Evolutionary conservation across 23 red algal species (phyloP), one percentile per base, ranked within the genome.

Genomic region (Gracilariopsis chorda): DNA sequence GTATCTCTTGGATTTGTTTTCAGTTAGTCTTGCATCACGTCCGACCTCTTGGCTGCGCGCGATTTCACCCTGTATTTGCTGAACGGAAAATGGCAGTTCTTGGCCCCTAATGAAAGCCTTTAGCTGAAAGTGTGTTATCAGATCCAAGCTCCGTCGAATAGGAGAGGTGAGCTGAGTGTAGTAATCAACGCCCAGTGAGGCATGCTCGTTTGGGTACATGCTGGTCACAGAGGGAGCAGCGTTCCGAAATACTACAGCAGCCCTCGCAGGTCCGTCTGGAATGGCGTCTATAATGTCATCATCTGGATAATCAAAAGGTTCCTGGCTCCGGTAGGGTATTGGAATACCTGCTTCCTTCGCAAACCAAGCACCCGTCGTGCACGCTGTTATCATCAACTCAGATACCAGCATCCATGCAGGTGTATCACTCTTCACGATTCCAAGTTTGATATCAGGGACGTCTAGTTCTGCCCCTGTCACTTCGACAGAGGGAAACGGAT

Each of bases 161-260:
- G 94, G 94, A 52, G 88, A 92, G 12, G 94, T 96, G 56, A 96
- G 48, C 44, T 96, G 94, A 9, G 86, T 37, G 68, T 96, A 96
- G 55, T 77, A 58, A 46, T 90, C 65, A 33, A 93, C 30, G 7
- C 94, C 94, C 2, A 96, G 80, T 23, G 88, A 87, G 33, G 88
- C 83, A 41, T 96, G 94, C 27, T 88, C 84, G 47, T 61, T 88
- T 71, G 84, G 76, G 41, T 87, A 14, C 17, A 74, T 87, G 7
- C 49, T 44, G 37, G 75, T 64, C 34, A 77, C 68, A 39, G 94
- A 92, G 0, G 94, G 56, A 14, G 47, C 48, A 20, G 89, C 89
- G 37, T 80, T 84, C 29, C 76, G 52, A 62, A 96, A 90, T 27
- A 75, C 69, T 27, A 80, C 20, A 29, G 88, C 67, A 14, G 68